Conservation (phyloP, 257 asterid genomes). For the Datura wrightii region DNA sequence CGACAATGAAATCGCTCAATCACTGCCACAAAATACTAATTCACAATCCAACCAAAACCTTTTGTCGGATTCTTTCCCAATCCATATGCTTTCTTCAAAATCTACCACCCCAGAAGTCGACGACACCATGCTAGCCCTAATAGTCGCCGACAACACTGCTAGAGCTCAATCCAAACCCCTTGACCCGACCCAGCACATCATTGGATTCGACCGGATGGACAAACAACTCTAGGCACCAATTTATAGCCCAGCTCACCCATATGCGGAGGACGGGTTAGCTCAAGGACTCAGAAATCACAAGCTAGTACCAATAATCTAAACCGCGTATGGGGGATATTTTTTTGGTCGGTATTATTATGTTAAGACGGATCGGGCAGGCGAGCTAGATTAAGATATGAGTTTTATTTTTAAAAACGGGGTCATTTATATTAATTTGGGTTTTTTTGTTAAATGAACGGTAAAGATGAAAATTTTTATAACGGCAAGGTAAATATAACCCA, state of each 20-base stretch:
- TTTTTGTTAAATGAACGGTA: too few species aligned
- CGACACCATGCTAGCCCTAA: constrained; percentile 85
- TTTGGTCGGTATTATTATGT: too few species aligned
- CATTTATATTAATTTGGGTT: too few species aligned
- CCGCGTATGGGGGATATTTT: too few species aligned
- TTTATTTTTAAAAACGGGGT: too few species aligned
- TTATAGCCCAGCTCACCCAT: constrained; percentile 92
- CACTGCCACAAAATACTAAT: background rate
- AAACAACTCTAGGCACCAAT: constrained; percentile 97
- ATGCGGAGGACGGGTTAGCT: constrained; percentile 91
- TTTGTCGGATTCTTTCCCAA: constrained; percentile 78
- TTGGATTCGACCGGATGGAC: constrained; percentile 80
- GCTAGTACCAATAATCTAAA: constrained; percentile 40
- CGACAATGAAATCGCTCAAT: background rate
- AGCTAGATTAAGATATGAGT: too few species aligned
- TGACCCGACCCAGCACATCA: constrained; percentile 84
- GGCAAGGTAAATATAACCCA: too few species aligned
- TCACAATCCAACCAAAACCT: constrained; percentile 25
- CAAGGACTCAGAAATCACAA: constrained; percentile 95
- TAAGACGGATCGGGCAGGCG: too few species aligned
- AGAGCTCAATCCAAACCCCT: constrained; percentile 63
- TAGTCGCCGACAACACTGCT: constrained; percentile 64
- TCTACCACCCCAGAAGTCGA: constrained; percentile 93
- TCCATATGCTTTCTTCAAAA: constrained; percentile 67
- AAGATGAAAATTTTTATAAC: too few species aligned